phyloP scores from a whole-genome alignment of 352 stramenopile species.

The Globisporangium camurandrum region DNA sequence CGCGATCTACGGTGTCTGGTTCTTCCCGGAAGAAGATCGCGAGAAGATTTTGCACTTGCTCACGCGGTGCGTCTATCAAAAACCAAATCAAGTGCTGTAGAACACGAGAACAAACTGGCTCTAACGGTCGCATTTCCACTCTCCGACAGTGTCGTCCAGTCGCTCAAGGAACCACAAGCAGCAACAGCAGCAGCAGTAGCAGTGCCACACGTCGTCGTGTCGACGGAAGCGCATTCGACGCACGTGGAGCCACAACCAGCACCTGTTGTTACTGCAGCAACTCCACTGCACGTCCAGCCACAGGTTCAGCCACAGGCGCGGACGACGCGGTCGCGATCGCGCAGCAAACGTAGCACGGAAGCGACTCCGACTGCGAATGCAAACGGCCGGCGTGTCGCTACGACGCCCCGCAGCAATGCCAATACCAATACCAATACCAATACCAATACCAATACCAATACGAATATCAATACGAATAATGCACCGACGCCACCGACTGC shows the following conservation, averaged over 20 bases:
- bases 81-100: no score
- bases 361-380: no score
- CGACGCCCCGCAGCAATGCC: no score
- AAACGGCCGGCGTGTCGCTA: conserved; percentile 22
- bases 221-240: no score
- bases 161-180: conserved; percentile 34
- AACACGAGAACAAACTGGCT: no score
- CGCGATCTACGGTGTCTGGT: conserved; percentile 84
- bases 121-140: not conserved
- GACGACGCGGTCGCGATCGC: conserved; percentile 32
- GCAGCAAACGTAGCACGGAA: conserved; percentile 34
- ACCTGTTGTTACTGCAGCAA: not conserved
- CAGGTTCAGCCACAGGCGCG: conserved; percentile 19
- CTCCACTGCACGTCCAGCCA: conserved; percentile 6
- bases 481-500: conserved; percentile 25
- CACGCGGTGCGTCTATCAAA: conserved; percentile 53
- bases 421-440: no score
- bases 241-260: conserved; percentile 6
- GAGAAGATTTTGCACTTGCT: conserved; percentile 72
- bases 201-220: no score
- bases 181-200: conserved; percentile 9
- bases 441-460: no score
- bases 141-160: conserved; percentile 45
- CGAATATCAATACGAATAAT: no score
- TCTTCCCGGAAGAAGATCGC: conserved; percentile 81